A percentile compares a stretch with the other conserved stretches of the same genome.
Evolutionary conservation across 2,329 filamentous ascomycete species (phyloP).

Genomic region (Aspergillus caelatus): DNA sequence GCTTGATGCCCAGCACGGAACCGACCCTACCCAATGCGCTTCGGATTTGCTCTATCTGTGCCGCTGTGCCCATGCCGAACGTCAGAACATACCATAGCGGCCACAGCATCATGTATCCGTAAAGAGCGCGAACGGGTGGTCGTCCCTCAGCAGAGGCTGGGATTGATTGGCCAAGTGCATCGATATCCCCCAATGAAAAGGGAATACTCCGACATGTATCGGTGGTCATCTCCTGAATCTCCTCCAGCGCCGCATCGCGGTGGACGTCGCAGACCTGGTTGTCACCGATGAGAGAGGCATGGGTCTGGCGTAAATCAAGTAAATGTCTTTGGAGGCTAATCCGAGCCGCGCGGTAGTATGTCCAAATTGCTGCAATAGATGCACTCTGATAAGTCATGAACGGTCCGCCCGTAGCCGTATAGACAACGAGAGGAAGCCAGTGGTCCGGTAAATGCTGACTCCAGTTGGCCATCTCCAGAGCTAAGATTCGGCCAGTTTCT

Average conservation of each 20-base stretch:
- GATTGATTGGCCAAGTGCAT: conserved; percentile 32
- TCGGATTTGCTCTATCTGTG: conserved; percentile 32
- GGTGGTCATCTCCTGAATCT: conserved; percentile 37
- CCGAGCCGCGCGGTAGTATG: conserved; percentile 39
- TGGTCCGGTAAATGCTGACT: conserved; percentile 31
- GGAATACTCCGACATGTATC: conserved; percentile 40
- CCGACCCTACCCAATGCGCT: conserved; percentile 32
- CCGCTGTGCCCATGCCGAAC: conserved; percentile 34
- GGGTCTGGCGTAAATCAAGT: conserved; percentile 26
- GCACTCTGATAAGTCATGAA: conserved; percentile 38
- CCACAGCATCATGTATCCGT: conserved; percentile 39
- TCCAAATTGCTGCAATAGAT: conserved; percentile 35
- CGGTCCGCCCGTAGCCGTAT: conserved; percentile 30
- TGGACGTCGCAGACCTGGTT: conserved; percentile 7
- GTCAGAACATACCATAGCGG: conserved; percentile 42
- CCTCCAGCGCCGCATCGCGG: conserved; percentile 12
- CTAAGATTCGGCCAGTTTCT: conserved; percentile 23
- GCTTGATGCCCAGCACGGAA: conserved; percentile 36
- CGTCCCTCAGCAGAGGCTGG: conserved; percentile 16
- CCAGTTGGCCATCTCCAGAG: conserved; percentile 36
- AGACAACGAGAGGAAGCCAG: conserved; percentile 38
- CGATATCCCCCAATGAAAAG: conserved; percentile 36
- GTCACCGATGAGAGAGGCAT: conserved; percentile 18
- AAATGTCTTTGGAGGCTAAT: conserved; percentile 37
- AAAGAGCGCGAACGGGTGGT: conserved; percentile 32